Base-by-base conservation (phyloP, 768 basidiomycete species). In the Auriculariales sp. region DNA sequence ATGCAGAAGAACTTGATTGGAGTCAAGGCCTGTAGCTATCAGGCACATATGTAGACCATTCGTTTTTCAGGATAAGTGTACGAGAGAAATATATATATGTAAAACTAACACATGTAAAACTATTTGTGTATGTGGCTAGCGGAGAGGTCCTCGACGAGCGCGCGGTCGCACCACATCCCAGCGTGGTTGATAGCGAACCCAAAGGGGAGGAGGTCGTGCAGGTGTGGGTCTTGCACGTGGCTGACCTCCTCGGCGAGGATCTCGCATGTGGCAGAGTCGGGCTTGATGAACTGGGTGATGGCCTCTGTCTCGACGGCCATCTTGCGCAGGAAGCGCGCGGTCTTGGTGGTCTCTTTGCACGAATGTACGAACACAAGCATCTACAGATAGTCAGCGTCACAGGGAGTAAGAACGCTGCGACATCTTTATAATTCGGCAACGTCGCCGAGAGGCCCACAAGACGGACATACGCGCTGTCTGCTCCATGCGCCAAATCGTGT, bases 171-270 rank as follows among this genome's bases (percentile, higher is more conserved):
- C 48, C 87, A 71, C 92, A 99, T 95, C 24, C 95, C 94, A 9
- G 95, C 94, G 57, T 99, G 95, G 62, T 98, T 95, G 51, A 97
- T 94, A 46, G 83, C 94, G 57, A 99, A 95, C 0, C 95, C 94
- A 56, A 98, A 99, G 0, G 94, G 92, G 15, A 99, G 70, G 0
- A 99, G 68, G 58, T 98, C 95, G 59, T 81, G 75, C 46, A 99
- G 64, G 58, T 92, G 83, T 2, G 73, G 58, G 57, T 98, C 93
- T 57, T 80, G 83, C 46, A 87, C 86, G 51, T 84, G 80, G 39
- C 76, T 75, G 6, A 83, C 82, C 57, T 97, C 95, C 53, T 83
- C 77, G 0, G 79, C 77, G 47, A 99, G 66, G 51, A 98, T 91
- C 64, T 95, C 92, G 27, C 91, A 77, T 0, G 86, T 85, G 0